These are phyloP conservation scores for Scedosporium apiospermum DNA, from an alignment of 2,329 filamentous ascomycete genomes.

Conservation along the genomic window DNA sequence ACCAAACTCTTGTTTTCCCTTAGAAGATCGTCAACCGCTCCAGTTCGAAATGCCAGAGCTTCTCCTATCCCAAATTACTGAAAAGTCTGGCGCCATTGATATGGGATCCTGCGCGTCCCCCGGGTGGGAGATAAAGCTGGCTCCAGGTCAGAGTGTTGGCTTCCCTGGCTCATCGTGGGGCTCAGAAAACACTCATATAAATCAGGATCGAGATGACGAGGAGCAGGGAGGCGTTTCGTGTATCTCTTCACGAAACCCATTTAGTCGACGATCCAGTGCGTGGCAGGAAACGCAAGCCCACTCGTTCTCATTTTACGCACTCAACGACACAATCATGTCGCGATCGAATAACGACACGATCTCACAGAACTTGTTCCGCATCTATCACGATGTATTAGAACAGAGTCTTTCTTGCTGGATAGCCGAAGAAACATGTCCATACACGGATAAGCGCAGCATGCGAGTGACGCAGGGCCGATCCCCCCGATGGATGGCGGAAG, in stretches of 20 bases:
- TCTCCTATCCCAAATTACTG: background rate
- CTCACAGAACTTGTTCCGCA: conserved; percentile 31
- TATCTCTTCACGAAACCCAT: background rate
- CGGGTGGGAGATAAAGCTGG: background rate
- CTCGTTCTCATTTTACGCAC: conserved; percentile 9
- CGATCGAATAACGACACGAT: conserved; percentile 25
- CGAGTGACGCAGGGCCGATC: background rate
- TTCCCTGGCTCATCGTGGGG: background rate
- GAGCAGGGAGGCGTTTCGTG: background rate
- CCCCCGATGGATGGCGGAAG: conserved; percentile 10
- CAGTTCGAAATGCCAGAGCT: background rate
- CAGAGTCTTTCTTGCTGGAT: conserved; percentile 44
- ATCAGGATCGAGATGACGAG: background rate
- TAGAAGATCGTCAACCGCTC: background rate
- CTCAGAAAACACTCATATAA: background rate
- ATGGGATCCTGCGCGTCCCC: background rate
- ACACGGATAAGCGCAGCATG: conserved; percentile 13
- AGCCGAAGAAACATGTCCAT: conserved; percentile 43
- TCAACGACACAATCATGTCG: conserved; percentile 15
- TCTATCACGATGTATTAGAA: conserved; percentile 46
- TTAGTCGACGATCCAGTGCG: background rate
- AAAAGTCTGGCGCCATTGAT: background rate
- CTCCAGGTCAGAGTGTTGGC: background rate
- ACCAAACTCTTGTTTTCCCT: background rate
- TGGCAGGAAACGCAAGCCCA: background rate